A percentile compares a stretch with the other conserved stretches of the same genome.
phyloP scores from a whole-genome alignment of 2,329 filamentous ascomycete species.

The Phaeophleospora eucalypticola region DNA sequence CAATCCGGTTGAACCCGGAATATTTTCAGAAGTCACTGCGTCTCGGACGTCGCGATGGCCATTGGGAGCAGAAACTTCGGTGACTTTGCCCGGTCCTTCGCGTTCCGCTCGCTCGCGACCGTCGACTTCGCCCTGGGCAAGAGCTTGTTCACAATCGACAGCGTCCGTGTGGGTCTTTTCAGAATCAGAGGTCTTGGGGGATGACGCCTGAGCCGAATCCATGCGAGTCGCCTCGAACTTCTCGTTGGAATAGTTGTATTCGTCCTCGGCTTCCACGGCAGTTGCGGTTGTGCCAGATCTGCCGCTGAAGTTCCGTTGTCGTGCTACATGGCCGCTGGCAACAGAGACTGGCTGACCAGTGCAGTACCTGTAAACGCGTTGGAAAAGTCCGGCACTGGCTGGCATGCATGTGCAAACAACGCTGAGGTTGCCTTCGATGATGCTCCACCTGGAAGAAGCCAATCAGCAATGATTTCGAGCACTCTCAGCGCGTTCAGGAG shows the following conservation, averaged over 20 bases:
- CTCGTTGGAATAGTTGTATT: background rate
- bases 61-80: background rate
- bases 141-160: background rate
- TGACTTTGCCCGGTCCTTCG: background rate
- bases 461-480: too few species aligned
- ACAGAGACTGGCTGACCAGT: background rate
- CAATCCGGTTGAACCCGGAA: background rate
- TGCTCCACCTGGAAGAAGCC: constrained; percentile 15
- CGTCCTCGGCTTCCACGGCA: background rate
- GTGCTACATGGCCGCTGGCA: constrained; percentile 1
- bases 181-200: background rate
- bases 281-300: background rate
- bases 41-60: background rate
- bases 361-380: constrained; percentile 3
- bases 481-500: too few species aligned
- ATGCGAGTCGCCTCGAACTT: background rate
- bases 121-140: constrained; percentile 3
- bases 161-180: background rate
- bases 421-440: constrained; percentile 14
- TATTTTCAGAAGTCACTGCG: background rate
- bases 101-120: background rate
- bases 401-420: constrained; percentile 21
- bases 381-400: constrained; percentile 8
- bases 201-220: background rate
- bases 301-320: background rate